Conservation (phyloP, 768 basidiomycete genomes). For the Lanmaoa pseudosensibilis region DNA sequence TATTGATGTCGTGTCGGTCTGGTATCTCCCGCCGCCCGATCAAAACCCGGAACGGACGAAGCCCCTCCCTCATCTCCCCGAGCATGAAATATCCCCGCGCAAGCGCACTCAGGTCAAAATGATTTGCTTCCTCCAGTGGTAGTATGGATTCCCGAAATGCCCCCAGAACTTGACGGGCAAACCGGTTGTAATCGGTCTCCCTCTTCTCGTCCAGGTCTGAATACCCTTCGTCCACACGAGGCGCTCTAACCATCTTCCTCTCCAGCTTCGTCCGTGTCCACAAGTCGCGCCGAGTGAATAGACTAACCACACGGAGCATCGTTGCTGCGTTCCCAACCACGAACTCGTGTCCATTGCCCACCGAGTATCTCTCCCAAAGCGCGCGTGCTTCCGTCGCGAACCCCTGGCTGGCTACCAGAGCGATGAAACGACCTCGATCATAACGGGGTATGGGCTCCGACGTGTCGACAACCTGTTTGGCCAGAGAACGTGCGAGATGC, state of each 20-base stretch:
- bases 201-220: constrained; percentile 1
- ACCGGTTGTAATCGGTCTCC: constrained; percentile 28
- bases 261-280: constrained; percentile 19
- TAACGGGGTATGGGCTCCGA: constrained; percentile 42
- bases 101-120: constrained; percentile 55
- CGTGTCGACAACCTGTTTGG: constrained; percentile 46
- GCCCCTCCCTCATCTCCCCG: constrained; percentile 47
- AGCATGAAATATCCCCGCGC: constrained; percentile 63
- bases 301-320: constrained; percentile 45
- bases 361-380: constrained; percentile 59
- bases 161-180: constrained; percentile 46
- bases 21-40: constrained; percentile 51
- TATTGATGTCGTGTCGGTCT: constrained; percentile 65
- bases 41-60: constrained; percentile 47
- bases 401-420: constrained; percentile 45
- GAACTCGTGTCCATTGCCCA: constrained; percentile 38
- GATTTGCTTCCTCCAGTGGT: constrained; percentile 48
- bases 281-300: constrained; percentile 35
- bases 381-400: constrained; percentile 47
- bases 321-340: constrained; percentile 46
- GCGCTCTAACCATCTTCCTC: background rate
- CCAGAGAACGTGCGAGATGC: constrained; percentile 50
- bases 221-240: background rate
- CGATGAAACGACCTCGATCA: constrained; percentile 52
- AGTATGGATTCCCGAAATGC: constrained; percentile 44